Base-by-base conservation (phyloP, 208 protist genomes). In the Trypanosoma mega region DNA sequence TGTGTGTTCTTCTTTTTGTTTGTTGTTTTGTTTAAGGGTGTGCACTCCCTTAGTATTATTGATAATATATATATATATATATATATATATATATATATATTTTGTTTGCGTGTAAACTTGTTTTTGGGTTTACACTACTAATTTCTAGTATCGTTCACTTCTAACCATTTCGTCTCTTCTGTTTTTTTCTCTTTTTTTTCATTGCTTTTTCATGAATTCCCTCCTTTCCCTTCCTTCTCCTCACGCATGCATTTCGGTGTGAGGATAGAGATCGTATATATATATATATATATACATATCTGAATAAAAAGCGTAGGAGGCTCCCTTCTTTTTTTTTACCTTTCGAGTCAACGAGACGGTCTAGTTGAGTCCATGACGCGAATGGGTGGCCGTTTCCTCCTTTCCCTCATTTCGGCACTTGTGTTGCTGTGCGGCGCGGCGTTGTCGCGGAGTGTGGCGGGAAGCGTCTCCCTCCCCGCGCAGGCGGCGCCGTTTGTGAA, bases 401-500 rank as follows among this genome's bases (percentile, higher is more conserved):
- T n/a, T n/a, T n/a, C n/a, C n/a, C n/a, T n/a, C n/a, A n/a, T n/a
- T n/a, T n/a, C n/a, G n/a, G n/a, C n/a, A n/a, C n/a, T n/a, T n/a
- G n/a, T n/a, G n/a, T n/a, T n/a, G n/a, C n/a, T n/a, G 1, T 45
- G 45, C 47, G 20, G 1, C 34, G 34, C 12, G 8, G 34, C 34
- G 7, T n/a, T 24, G 56, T 0, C 43, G 4, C 34, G 71, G 16
- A 61, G 68, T 5, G 53, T 92, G 21, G 81, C 81, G 0, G 85
- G 85, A 6, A 78, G 80, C 44, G 81, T 92, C 20, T 58, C 77
- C 16, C 72, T 74, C 41, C 16, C 59, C n/a, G 23, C 45, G 2
- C 68, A 74, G 7, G 73, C 74, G 16, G 53, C 54, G 20, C 78
- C 65, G 27, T 92, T 81, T 58, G 51, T 92, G 1, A 66, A 84